Evolutionary conservation across 2,329 filamentous ascomycete species (phyloP).

Genomic region (Hymenoscyphus occultus): DNA sequence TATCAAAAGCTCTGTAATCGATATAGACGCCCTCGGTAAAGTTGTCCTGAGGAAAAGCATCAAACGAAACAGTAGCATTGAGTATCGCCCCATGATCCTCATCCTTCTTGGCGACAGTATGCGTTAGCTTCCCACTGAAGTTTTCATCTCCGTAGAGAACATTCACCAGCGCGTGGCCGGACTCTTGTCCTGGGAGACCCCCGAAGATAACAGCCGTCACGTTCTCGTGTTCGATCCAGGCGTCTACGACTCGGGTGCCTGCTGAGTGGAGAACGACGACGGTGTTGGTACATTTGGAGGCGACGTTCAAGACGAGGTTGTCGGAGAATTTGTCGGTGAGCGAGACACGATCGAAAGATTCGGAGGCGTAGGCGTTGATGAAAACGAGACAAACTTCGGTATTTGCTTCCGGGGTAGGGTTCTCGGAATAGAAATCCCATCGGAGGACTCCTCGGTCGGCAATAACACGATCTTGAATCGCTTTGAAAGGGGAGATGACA

Average conservation of each 20-base stretch:
- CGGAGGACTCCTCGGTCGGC: not conserved
- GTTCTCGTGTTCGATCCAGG: conserved; percentile 68
- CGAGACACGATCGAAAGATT: conserved; percentile 38
- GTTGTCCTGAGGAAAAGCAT: conserved; percentile 36
- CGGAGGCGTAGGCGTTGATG: conserved; percentile 59
- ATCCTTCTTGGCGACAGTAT: conserved; percentile 66
- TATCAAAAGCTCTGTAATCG: conserved; percentile 51
- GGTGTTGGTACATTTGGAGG: conserved; percentile 53
- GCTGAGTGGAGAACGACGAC: conserved; percentile 62
- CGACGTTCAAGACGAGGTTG: conserved; percentile 5
- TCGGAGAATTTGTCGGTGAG: conserved; percentile 18
- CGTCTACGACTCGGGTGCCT: conserved; percentile 55
- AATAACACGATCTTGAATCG: conserved; percentile 7
- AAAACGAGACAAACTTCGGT: conserved; percentile 64
- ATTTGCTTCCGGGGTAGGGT: conserved; percentile 3
- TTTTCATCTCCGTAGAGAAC: conserved; percentile 41
- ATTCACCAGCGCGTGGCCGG: conserved; percentile 69
- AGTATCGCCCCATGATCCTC: conserved; percentile 42
- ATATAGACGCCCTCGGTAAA: conserved; percentile 45
- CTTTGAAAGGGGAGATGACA: conserved; percentile 8
- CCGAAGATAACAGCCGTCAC: conserved; percentile 76
- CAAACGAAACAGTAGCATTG: conserved; percentile 31
- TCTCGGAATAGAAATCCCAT: conserved; percentile 8
- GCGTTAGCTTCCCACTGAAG: conserved; percentile 76
- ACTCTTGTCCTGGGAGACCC: conserved; percentile 79